A percentile compares a stretch with the other conserved stretches of the same genome.
phyloP scores from a whole-genome alignment of 2,329 filamentous ascomycete species.

The Alternaria solani region DNA sequence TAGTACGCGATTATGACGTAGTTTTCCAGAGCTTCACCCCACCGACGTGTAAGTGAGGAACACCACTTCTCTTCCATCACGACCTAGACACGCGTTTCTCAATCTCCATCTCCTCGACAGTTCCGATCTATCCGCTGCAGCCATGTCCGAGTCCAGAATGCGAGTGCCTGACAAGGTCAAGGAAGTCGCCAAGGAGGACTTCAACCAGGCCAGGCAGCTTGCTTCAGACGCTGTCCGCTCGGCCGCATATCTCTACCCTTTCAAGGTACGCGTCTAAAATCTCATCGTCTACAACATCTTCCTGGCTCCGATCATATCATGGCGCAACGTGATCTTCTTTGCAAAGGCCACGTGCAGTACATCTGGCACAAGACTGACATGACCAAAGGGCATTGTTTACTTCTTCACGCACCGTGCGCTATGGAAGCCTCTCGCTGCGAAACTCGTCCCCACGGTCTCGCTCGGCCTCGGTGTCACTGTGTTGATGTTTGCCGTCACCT shows the following conservation, averaged over 20 bases:
- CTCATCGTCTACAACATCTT: neutral
- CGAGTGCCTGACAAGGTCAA: conserved; percentile 61
- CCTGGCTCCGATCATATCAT: neutral
- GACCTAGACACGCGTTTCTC: conserved; percentile 11
- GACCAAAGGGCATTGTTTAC: conserved; percentile 66
- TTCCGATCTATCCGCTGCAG: conserved; percentile 15
- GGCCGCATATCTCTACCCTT: conserved; percentile 83
- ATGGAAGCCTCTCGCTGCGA: conserved; percentile 66
- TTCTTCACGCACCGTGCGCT: conserved; percentile 65
- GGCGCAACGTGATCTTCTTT: neutral
- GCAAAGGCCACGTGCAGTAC: neutral
- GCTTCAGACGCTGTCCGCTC: conserved; percentile 76
- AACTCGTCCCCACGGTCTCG: conserved; percentile 68
- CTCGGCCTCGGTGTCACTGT: conserved; percentile 76
- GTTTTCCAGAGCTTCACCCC: conserved; percentile 13
- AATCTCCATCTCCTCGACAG: conserved; percentile 5
- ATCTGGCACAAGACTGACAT: conserved; percentile 10
- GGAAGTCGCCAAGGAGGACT: conserved; percentile 72
- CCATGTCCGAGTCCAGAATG: conserved; percentile 23
- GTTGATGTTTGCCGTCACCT: conserved; percentile 88
- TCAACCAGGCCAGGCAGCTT: conserved; percentile 69
- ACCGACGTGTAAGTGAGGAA: conserved; percentile 9
- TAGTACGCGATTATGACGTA: conserved; percentile 21
- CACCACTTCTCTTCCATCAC: conserved; percentile 15
- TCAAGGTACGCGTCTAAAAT: conserved; percentile 62